Conservation (phyloP, 192 early-diverging fungal species). For the Ambispora gerdemannii region DNA sequence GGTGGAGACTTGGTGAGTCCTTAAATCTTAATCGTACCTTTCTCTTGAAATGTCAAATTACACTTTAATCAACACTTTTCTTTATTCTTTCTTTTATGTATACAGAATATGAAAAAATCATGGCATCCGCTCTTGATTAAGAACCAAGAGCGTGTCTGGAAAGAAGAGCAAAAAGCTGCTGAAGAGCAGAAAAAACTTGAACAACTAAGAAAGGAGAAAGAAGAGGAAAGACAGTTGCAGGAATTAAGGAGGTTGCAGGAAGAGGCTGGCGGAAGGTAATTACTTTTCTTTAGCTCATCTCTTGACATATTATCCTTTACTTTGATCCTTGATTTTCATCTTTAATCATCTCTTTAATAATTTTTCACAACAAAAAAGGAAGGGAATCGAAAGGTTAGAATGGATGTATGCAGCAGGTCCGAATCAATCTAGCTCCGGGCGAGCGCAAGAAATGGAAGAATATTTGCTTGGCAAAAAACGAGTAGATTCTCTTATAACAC, state of each 20-base stretch:
- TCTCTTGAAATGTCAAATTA: neutral
- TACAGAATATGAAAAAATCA: constrained; percentile 90
- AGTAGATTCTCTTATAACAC: constrained; percentile 62
- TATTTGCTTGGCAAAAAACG: constrained; percentile 88
- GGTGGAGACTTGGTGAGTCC: constrained; percentile 48
- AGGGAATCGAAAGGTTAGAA: constrained; percentile 74
- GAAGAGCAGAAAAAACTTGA: constrained; percentile 88
- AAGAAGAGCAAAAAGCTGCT: constrained; percentile 72
- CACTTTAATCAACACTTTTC: neutral
- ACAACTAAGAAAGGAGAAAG: constrained; percentile 85
- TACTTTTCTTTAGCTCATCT: too few species aligned
- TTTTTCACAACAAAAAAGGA: too few species aligned
- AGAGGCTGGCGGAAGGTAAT: constrained; percentile 54
- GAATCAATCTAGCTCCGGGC: constrained; percentile 33
- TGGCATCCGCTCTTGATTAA: constrained; percentile 94
- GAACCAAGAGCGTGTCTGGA: constrained; percentile 91
- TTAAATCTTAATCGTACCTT: neutral
- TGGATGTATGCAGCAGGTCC: constrained; percentile 95
- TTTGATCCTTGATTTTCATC: too few species aligned
- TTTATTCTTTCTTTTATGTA: neutral
- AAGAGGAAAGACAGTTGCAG: constrained; percentile 84
- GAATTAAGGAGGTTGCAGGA: constrained; percentile 81
- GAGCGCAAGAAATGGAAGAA: constrained; percentile 73
- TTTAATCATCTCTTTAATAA: too few species aligned
- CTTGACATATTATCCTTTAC: too few species aligned